phyloP scores from a whole-genome alignment of 441 rosid species.

The Cnidoscolus chayamansa region DNA sequence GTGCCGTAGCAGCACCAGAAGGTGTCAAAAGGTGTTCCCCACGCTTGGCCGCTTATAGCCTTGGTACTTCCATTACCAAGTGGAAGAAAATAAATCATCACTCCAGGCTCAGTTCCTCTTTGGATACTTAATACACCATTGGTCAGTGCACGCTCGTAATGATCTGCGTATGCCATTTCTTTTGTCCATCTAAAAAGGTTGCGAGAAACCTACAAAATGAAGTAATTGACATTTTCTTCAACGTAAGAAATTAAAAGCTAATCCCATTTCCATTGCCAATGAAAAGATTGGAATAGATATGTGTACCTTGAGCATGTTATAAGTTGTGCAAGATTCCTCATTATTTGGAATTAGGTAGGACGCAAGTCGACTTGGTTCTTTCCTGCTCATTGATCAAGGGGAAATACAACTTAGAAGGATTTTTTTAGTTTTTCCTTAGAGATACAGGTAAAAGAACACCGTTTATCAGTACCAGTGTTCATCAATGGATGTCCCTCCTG shows the following conservation, averaged over 20 bases:
- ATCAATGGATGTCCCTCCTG: constrained; percentile 75
- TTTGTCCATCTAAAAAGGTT: constrained; percentile 87
- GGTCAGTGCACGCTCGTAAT: constrained; percentile 85
- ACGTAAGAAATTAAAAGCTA: too few relatives aligned
- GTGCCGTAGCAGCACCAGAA: constrained; percentile 99
- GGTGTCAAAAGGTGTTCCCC: constrained; percentile 69
- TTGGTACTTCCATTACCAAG: constrained; percentile 65
- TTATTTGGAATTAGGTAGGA: constrained; percentile 50
- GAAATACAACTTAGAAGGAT: not conserved
- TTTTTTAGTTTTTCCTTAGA: too few relatives aligned
- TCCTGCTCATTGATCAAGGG: constrained; percentile 40
- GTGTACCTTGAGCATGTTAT: constrained; percentile 85
- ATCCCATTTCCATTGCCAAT: too few relatives aligned
- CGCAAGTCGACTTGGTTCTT: constrained; percentile 71
- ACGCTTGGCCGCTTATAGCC: constrained; percentile 63
- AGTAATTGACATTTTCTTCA: too few relatives aligned
- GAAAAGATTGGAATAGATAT: too few relatives aligned
- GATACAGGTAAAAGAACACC: not conserved
- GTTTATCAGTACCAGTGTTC: constrained; percentile 73
- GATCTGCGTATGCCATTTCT: constrained; percentile 85
- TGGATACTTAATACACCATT: constrained; percentile 88
- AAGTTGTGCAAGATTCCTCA: constrained; percentile 92
- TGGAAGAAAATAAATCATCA: constrained; percentile 97
- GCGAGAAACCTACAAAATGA: constrained; percentile 69
- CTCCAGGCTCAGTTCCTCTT: constrained; percentile 86